These are phyloP conservation scores for Aspergillus panamensis DNA, from an alignment of 495 filamentous ascomycete species.

Conservation along the genomic window DNA sequence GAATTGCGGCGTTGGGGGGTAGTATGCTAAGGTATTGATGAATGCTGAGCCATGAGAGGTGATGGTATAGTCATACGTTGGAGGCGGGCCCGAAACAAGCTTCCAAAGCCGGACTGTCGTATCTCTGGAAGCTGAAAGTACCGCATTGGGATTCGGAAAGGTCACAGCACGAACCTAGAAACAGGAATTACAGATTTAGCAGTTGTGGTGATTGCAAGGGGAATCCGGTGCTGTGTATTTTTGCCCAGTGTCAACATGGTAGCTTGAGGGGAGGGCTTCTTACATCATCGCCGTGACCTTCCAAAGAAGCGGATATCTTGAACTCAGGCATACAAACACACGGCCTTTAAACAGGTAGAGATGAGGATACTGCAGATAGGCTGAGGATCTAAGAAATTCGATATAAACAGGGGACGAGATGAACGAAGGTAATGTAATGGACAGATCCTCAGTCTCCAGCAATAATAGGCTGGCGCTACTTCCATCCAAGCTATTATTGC, in stretches of 20 bases:
- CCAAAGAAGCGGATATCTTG: constrained; percentile 78
- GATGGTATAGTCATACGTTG: constrained; percentile 71
- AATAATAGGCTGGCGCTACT: neutral
- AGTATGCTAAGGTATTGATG: constrained; percentile 78
- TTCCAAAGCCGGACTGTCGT: constrained; percentile 88
- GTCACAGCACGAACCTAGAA: constrained; percentile 79
- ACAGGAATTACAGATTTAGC: constrained; percentile 10
- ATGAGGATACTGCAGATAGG: neutral
- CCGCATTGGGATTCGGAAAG: constrained; percentile 68
- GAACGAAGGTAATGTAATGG: constrained; percentile 7
- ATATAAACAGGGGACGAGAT: neutral
- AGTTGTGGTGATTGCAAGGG: constrained; percentile 11
- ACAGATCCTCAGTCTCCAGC: neutral
- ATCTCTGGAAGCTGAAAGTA: constrained; percentile 88
- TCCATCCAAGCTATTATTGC: constrained; percentile 3
- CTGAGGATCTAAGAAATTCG: neutral
- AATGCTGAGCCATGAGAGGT: constrained; percentile 73
- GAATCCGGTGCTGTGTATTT: constrained; percentile 12
- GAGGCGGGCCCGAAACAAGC: constrained; percentile 58
- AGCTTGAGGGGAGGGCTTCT: constrained; percentile 32
- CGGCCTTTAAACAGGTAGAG: neutral
- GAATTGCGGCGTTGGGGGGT: constrained; percentile 63
- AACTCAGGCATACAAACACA: constrained; percentile 56
- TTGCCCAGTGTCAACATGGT: constrained; percentile 13
- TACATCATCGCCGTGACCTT: constrained; percentile 82